Percentiles rank a stretch among this genome's conserved stretches.
phyloP scores from a whole-genome alignment of 805 yeast species.

The Kodamaea kaohsiungensis region DNA sequence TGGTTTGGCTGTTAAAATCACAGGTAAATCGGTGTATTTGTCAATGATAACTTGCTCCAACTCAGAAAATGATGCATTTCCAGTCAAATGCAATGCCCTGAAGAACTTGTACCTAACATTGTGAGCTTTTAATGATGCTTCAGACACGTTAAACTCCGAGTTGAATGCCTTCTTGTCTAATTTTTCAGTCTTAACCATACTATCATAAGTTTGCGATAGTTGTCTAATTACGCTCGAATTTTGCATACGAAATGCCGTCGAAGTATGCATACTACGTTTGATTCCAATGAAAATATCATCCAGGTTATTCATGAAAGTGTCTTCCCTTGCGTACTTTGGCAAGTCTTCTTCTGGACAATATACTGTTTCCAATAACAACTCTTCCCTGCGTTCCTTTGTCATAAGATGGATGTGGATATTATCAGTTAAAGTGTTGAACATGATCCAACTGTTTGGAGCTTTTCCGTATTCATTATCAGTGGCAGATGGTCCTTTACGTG shows the following conservation, averaged over 20 bases:
- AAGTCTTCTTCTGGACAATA: conserved; percentile 54
- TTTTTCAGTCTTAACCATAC: not conserved
- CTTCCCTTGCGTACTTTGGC: conserved; percentile 21
- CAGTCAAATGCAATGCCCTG: conserved; percentile 28
- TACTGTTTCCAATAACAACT: conserved; percentile 68
- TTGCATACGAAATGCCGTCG: not conserved
- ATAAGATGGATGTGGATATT: conserved; percentile 71
- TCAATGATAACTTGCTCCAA: conserved; percentile 25
- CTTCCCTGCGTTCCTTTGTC: conserved; percentile 66
- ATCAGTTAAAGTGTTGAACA: conserved; percentile 67
- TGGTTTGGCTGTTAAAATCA: not conserved
- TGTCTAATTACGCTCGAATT: not conserved
- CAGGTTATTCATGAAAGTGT: conserved; percentile 15
- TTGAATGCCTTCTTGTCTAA: not conserved
- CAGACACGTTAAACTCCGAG: not conserved
- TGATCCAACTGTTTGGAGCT: conserved; percentile 75
- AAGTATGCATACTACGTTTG: conserved; percentile 39
- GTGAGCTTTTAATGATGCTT: not conserved
- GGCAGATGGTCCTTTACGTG: conserved; percentile 53
- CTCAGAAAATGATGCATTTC: conserved; percentile 24
- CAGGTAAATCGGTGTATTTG: conserved; percentile 24
- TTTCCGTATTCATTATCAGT: conserved; percentile 58
- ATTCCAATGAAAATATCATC: conserved; percentile 28
- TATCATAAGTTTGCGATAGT: not conserved
- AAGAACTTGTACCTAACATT: conserved; percentile 18